Evolutionary conservation across 106 monocot genomes (phyloP).

Genomic region (Allium cepa): DNA sequence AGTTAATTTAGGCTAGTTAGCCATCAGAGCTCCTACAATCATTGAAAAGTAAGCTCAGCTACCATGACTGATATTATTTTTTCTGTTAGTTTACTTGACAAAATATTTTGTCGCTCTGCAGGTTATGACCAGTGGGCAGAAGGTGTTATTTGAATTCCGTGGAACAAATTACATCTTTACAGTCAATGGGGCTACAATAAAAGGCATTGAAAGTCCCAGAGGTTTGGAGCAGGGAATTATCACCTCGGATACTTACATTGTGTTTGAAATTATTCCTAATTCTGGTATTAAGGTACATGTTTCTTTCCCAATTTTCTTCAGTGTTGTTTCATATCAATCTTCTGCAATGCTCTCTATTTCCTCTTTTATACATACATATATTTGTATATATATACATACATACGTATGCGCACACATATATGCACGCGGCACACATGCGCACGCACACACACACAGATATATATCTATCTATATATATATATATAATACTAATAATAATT

Average conservation of each 20-base stretch:
- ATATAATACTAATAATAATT: not conserved
- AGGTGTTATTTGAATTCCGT: slow-evolving; percentile 67
- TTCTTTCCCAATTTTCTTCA: not conserved
- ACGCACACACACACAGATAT: no score
- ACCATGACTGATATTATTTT: no score
- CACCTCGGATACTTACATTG: slow-evolving; percentile 71
- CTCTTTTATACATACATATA: not conserved
- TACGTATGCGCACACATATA: not conserved
- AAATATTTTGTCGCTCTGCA: slow-evolving; percentile 16
- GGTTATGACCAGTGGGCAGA: slow-evolving; percentile 87
- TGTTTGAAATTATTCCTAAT: slow-evolving; percentile 79
- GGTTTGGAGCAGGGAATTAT: slow-evolving; percentile 65
- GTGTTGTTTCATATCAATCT: not conserved
- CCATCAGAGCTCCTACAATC: no score
- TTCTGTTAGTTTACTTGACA: no score
- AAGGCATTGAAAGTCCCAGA: slow-evolving; percentile 58
- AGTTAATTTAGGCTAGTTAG: no score
- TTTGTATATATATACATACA: no score
- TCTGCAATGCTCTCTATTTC: not conserved
- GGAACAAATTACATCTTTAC: slow-evolving; percentile 85
- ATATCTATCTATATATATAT: no score
- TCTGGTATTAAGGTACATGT: slow-evolving; percentile 84
- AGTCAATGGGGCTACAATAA: slow-evolving; percentile 75
- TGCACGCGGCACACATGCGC: not conserved
- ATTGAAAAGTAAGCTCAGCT: no score